Evolutionary conservation across 345 rosid genomes (phyloP).

Genomic region (Moricandia moricandioides): DNA sequence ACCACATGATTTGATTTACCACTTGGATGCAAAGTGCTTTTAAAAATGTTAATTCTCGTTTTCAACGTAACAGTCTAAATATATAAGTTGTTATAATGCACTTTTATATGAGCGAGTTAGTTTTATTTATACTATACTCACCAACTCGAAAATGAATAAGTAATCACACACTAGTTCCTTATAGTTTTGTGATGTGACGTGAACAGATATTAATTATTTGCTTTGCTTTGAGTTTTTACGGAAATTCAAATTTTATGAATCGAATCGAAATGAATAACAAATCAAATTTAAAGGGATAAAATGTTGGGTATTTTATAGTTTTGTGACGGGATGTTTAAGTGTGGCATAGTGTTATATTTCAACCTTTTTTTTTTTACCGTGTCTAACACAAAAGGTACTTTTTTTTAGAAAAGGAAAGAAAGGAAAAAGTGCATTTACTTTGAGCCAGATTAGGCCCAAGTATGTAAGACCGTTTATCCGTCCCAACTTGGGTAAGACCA

Average conservation of each 20-base stretch:
- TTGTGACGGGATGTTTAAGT: constrained; percentile 31
- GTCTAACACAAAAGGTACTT: not conserved
- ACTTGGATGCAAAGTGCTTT: not conserved
- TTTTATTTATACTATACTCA: constrained; percentile 11
- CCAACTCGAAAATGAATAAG: constrained; percentile 12
- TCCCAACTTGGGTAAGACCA: not conserved
- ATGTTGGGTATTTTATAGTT: too few species aligned
- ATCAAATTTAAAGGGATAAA: too few species aligned
- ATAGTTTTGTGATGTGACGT: too few species aligned
- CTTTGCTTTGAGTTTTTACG: too few species aligned
- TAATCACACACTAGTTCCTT: constrained; percentile 8
- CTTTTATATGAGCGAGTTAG: not conserved
- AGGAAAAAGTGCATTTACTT: not conserved
- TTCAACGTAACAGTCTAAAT: too few species aligned
- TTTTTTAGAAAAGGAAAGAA: not conserved
- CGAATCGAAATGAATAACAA: too few species aligned
- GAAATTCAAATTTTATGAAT: too few species aligned
- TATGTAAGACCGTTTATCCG: not conserved
- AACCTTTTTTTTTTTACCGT: not conserved
- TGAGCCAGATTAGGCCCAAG: not conserved
- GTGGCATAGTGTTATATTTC: constrained; percentile 23
- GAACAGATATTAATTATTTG: too few species aligned
- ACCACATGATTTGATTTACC: not conserved
- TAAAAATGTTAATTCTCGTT: too few species aligned
- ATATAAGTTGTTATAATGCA: too few species aligned